A percentile compares a stretch with the other conserved stretches of the same genome.
Evolutionary conservation across 2,329 filamentous ascomycete genomes (phyloP).

Genomic region (Fusarium nodosum): DNA sequence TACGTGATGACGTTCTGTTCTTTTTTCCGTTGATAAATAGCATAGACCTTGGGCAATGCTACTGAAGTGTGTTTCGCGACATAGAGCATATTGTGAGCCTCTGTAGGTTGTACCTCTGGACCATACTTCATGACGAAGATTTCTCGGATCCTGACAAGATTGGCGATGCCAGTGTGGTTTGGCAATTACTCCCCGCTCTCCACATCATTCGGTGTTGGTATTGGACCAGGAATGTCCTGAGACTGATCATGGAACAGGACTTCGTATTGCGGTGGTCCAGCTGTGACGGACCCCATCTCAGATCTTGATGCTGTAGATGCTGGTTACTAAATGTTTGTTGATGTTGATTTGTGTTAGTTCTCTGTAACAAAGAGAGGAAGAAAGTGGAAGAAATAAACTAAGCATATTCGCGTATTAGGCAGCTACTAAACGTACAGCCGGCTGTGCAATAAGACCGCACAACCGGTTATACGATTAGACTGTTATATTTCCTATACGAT

Average conservation of each 20-base stretch:
- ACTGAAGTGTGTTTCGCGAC: slow-evolving; percentile 35
- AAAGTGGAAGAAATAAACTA: not conserved
- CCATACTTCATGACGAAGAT: slow-evolving; percentile 36
- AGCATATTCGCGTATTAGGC: too few species aligned
- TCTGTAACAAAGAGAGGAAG: not conserved
- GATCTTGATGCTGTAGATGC: not conserved
- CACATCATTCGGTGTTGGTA: slow-evolving; percentile 31
- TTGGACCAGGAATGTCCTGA: slow-evolving; percentile 1
- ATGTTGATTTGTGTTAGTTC: not conserved
- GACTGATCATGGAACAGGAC: slow-evolving; percentile 17
- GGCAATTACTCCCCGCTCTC: slow-evolving; percentile 15
- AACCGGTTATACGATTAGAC: too few species aligned
- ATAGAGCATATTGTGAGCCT: slow-evolving; percentile 44
- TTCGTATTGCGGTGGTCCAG: slow-evolving; percentile 16
- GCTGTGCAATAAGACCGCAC: too few species aligned
- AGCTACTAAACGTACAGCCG: too few species aligned
- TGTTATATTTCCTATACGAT: too few species aligned
- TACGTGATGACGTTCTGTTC: slow-evolving; percentile 24
- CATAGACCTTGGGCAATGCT: slow-evolving; percentile 42
- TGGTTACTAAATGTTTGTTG: rapidly evolving
- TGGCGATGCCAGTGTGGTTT: not conserved
- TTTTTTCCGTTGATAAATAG: slow-evolving; percentile 35
- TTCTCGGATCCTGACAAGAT: slow-evolving; percentile 14
- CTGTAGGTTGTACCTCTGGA: slow-evolving; percentile 19
- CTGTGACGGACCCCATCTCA: not conserved